phyloP scores from a whole-genome alignment of 1,139 yeast genomes.

The Magnusiomyces ingens region DNA sequence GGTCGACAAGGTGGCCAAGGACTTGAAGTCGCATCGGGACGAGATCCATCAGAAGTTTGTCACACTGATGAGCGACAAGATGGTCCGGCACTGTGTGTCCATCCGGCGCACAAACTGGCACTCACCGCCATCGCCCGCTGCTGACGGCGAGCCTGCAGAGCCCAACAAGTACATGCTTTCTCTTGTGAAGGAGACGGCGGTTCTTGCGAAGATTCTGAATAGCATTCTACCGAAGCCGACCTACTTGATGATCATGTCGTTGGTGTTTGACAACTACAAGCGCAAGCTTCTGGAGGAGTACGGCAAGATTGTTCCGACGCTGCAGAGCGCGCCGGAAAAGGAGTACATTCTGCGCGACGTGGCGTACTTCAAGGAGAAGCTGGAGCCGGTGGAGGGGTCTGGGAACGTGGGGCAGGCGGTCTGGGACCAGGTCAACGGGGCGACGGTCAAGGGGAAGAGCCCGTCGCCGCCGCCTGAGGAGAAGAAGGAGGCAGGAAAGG shows the following conservation, averaged over 20 bases:
- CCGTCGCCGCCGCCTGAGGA: slow-evolving; percentile 6
- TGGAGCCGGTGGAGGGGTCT: slow-evolving; percentile 55
- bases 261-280: slow-evolving; percentile 53
- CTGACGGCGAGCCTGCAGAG: slow-evolving; percentile 23
- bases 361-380: slow-evolving; percentile 56
- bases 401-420: slow-evolving; percentile 60
- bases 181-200: slow-evolving; percentile 58
- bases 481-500: slow-evolving; percentile 12
- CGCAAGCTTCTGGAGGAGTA: slow-evolving; percentile 49
- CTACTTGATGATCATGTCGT: slow-evolving; percentile 32
- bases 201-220: slow-evolving; percentile 54
- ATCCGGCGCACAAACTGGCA: slow-evolving; percentile 27
- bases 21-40: slow-evolving; percentile 53
- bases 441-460: slow-evolving; percentile 31
- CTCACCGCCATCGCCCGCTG: slow-evolving; percentile 31
- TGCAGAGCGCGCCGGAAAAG: slow-evolving; percentile 37
- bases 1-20: slow-evolving; percentile 33
- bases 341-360: slow-evolving; percentile 49
- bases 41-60: slow-evolving; percentile 63
- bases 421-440: slow-evolving; percentile 56
- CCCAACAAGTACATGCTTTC: slow-evolving; percentile 60
- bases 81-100: slow-evolving; percentile 21
- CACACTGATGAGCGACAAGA: slow-evolving; percentile 63
- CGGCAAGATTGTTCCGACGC: slow-evolving; percentile 1
- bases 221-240: slow-evolving; percentile 52